Evolutionary conservation across 352 stramenopile species (phyloP), one percentile per base, ranked within the genome.

Genomic region (Phytophthora sp.): DNA sequence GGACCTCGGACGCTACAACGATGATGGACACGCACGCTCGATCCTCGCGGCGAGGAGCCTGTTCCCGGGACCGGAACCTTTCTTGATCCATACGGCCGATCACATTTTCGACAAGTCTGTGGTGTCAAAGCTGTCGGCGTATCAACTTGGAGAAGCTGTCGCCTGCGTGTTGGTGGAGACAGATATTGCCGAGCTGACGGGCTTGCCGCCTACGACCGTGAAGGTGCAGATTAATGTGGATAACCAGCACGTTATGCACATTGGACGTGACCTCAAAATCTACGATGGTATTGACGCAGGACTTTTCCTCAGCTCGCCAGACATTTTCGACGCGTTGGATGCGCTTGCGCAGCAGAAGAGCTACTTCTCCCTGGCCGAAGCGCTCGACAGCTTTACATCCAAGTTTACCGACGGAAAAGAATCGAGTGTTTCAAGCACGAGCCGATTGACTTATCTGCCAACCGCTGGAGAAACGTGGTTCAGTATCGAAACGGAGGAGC

Each of bases 31-130:
- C 64, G 78, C 87, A 37, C 81, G 81, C 27, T 89, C 84, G 11
- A 76, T 95, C 46, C 62, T 95, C 5, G 82, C 87, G 49, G 84
- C 84, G 26, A 83, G 69, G 41, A 77, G 72, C 53, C 74, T 89
- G 57, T 95, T 95, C 58, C 59, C 73, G 1, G 68, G 68, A 1
- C 75, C 77, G 12, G 72, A 76, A 12, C 82, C 78, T 7, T 95
- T 95, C 59, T 53, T 95, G 41, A 93, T 95, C 60, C 87, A 95
- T 72, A 92, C 87, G 21, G 82, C 87, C 5, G 84, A 95, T 60
- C 87, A 92, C 52, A 89, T 95, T 48, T 93, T 95, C 32, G 84
- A 95, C 73, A 92, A 93, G 66, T 82, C 79, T 23, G 82, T 94
- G 39, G 74, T 94, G 35, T 72, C 74, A 17, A 86, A 82, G 24